A percentile compares a stretch with the other conserved stretches of the same genome.
phyloP scores from a whole-genome alignment of 441 rosid species.

The Bruguiera hainesii region DNA sequence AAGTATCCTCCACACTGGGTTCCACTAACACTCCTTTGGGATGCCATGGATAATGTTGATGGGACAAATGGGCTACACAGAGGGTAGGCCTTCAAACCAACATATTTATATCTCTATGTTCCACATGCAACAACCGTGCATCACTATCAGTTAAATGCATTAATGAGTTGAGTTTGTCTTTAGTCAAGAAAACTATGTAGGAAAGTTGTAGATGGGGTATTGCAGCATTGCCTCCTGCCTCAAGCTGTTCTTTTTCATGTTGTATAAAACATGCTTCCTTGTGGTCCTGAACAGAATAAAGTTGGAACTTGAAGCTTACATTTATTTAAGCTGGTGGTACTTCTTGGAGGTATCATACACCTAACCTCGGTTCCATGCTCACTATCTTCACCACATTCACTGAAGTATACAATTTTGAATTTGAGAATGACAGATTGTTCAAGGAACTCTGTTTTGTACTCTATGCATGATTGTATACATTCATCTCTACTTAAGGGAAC shows the following conservation, averaged over 20 bases:
- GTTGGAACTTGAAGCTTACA: constrained; percentile 9
- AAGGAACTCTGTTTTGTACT: not conserved
- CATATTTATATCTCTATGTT: not conserved
- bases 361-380: not conserved
- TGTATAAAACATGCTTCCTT: not conserved
- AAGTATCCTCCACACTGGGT: constrained; percentile 68
- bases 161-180: not conserved
- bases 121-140: constrained; percentile 3
- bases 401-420: not conserved
- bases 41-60: constrained; percentile 50
- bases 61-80: constrained; percentile 39
- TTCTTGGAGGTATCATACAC: not conserved
- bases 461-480: not conserved
- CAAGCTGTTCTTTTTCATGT: not conserved
- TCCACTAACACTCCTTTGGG: constrained; percentile 58
- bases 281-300: not conserved
- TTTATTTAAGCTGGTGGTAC: not conserved
- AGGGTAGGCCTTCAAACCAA: constrained; percentile 33
- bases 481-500: not conserved
- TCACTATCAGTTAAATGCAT: constrained; percentile 6
- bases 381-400: not conserved
- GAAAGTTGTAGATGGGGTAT: not conserved
- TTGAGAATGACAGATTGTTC: not conserved
- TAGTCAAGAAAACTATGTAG: not conserved
- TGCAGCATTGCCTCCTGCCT: not conserved